Base-by-base conservation (phyloP, 352 stramenopile genomes). In the Phytophthora melonis region DNA sequence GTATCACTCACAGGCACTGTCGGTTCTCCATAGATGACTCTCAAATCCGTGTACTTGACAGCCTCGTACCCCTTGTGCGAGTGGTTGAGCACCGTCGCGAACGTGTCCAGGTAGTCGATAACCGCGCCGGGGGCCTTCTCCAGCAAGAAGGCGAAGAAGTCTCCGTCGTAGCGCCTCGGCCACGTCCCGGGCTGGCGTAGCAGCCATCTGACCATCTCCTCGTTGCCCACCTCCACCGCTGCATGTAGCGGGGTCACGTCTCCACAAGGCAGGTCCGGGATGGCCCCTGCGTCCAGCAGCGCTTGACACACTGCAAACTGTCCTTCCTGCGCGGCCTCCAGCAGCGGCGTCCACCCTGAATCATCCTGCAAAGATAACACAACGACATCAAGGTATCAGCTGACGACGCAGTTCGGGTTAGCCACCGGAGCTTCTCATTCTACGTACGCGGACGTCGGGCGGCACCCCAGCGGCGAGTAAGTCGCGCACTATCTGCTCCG, bases 271-370 rank as follows among this genome's bases (percentile, higher is more conserved):
- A 91, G 62, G 49, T 90, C 70, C 0, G 81, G 80, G 5, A 65
- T 85, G 9, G 81, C 83, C 16, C 80, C 80, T n/a, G 74, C 63
- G 13, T 75, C 79, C 4, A 91, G 41, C 21, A 91, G 66, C 21
- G 82, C 77, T 54, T 82, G 68, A 36, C 83, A 89, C n/a, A 81
- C 82, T 21, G 50, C 63, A 58, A 88, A 78, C 58, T 88, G 83
- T 3, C 81, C 85, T 68, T 90, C 83, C 52, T 92, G 83, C 5
- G 82, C 80, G 5, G 83, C 85, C 52, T 92, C 85, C 7, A 92
- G 80, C 66, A 90, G 63, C 23, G 85, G 83, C 49, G 81, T 91
- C 85, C 85, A 91, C 21, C 83, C 84, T 11, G 74, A 77, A 32
- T 74, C 64, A 59, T 91, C 81, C 58, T 81, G 43, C 13, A 59